phyloP scores from a whole-genome alignment of 768 basidiomycete genomes.

The Pholiota molesta region DNA sequence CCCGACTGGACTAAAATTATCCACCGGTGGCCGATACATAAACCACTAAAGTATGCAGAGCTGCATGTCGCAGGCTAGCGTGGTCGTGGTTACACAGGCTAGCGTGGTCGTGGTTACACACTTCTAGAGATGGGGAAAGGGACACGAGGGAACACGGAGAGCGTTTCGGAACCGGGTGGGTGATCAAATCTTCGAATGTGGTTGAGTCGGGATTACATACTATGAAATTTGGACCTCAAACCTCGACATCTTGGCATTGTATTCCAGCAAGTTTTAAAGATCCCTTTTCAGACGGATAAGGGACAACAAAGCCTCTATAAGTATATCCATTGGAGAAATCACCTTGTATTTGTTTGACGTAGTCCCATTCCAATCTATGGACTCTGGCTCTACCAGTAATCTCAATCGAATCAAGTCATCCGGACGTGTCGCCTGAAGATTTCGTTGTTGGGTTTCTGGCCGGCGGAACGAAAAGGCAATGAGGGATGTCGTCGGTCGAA shows the following conservation, averaged over 20 bases:
- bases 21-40: background rate
- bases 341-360: background rate
- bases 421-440: background rate
- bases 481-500: background rate
- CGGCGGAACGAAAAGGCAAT: background rate
- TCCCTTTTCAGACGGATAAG: background rate
- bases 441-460: background rate
- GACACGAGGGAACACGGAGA: background rate
- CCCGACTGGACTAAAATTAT: background rate
- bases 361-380: background rate
- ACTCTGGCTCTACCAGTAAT: too few species aligned
- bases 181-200: background rate
- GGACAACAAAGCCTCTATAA: background rate
- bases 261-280: background rate
- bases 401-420: background rate
- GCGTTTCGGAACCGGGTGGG: background rate
- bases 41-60: too few species aligned
- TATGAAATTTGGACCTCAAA: background rate
- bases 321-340: background rate
- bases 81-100: background rate
- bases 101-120: background rate
- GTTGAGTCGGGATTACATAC: background rate
- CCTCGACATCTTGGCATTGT: background rate
- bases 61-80: background rate
- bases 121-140: background rate